Conservation (phyloP, 768 basidiomycete genomes). For the Amanita rubescens region DNA sequence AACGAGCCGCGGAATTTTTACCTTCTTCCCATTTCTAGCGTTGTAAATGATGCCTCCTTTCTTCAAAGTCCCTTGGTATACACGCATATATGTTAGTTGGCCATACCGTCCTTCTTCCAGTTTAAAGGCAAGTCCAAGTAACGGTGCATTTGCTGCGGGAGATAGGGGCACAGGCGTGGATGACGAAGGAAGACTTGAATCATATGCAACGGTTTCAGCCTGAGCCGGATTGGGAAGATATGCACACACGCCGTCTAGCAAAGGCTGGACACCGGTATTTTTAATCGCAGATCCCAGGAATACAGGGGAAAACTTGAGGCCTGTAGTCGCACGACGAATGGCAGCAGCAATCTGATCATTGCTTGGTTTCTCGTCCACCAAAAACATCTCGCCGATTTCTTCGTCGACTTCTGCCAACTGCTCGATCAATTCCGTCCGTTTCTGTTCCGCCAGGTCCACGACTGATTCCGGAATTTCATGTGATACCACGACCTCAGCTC, state of each 20-base stretch:
- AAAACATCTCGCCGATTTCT: conserved; percentile 82
- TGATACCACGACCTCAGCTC: conserved; percentile 73
- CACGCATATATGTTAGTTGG: conserved; percentile 95
- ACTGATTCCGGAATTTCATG: conserved; percentile 83
- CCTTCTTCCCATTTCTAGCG: conserved; percentile 90
- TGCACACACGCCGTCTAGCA: conserved; percentile 92
- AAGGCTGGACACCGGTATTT: conserved; percentile 91
- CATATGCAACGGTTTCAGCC: conserved; percentile 71
- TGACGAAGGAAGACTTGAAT: conserved; percentile 57
- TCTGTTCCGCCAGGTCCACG: conserved; percentile 66
- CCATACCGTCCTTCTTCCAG: conserved; percentile 96
- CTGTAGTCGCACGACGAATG: conserved; percentile 82
- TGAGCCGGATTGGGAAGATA: conserved; percentile 91
- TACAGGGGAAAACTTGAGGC: conserved; percentile 90
- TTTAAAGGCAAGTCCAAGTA: conserved; percentile 96
- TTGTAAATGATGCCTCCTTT: conserved; percentile 84
- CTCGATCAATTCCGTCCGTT: conserved; percentile 89
- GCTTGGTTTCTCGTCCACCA: conserved; percentile 75
- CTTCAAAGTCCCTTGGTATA: conserved; percentile 93
- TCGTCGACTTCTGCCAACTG: conserved; percentile 96
- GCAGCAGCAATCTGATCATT: conserved; percentile 71
- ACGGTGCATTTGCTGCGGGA: conserved; percentile 79
- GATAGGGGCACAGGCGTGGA: conserved; percentile 68
- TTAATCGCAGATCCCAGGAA: conserved; percentile 97
- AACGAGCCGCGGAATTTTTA: conserved; percentile 93